These are phyloP conservation scores for Phenoliferia sp. DNA, from an alignment of 1,284 basidiomycete genomes.

Conservation along the genomic window DNA sequence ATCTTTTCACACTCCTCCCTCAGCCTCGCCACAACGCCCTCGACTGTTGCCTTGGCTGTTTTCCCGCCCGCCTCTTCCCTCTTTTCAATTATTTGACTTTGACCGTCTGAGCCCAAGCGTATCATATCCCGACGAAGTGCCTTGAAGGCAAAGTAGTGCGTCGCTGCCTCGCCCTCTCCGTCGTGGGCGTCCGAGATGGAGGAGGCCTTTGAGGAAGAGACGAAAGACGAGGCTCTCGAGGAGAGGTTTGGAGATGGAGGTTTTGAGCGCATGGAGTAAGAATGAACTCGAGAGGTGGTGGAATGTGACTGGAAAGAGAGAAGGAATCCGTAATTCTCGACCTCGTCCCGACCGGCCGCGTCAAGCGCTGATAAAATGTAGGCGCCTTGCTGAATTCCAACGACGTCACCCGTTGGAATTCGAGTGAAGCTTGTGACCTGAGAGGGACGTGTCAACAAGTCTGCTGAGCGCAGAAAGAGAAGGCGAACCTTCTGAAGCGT, in stretches of 20 bases:
- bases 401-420: constrained; percentile 76
- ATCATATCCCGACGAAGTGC: constrained; percentile 41
- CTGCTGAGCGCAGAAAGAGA: constrained; percentile 1
- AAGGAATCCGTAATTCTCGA: constrained; percentile 78
- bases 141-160: constrained; percentile 48
- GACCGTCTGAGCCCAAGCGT: constrained; percentile 35
- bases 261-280: constrained; percentile 73
- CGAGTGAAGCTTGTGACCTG: constrained; percentile 48
- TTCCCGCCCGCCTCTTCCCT: constrained; percentile 60
- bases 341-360: constrained; percentile 75
- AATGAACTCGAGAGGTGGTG: constrained; percentile 60
- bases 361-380: constrained; percentile 88
- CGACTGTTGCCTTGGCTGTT: constrained; percentile 70
- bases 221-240: neutral
- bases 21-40: constrained; percentile 66
- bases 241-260: neutral
- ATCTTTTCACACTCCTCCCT: constrained; percentile 61
- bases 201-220: neutral
- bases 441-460: constrained; percentile 14
- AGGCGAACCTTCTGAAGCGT: constrained; percentile 48
- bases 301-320: constrained; percentile 67
- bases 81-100: constrained; percentile 59
- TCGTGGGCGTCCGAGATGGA: neutral
- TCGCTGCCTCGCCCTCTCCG: too few relatives aligned
- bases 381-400: constrained; percentile 73